A percentile compares a stretch with the other conserved stretches of the same genome.
Conservation (phyloP, 1,284 basidiomycete species). For the Ustilago lituana region DNA sequence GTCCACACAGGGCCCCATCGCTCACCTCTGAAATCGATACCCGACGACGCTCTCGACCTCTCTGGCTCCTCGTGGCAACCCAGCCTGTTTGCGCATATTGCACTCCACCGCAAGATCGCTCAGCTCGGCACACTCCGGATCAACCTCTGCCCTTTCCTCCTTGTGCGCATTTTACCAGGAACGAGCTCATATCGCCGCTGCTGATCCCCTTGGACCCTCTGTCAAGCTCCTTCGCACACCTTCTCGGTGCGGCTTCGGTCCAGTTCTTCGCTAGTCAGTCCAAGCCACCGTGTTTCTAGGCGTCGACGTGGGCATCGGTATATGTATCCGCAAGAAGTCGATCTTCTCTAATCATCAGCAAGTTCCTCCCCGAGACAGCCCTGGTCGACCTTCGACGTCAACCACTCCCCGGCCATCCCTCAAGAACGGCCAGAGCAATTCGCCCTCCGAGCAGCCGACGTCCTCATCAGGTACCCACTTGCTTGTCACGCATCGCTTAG, state of each 20-base stretch:
- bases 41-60: too few species aligned
- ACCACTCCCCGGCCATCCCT: background rate
- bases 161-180: constrained; percentile 12
- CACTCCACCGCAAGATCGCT: background rate
- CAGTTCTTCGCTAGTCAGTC: background rate
- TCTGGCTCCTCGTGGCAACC: background rate
- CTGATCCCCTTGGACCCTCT: constrained; percentile 9
- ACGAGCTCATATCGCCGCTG: constrained; percentile 23
- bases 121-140: constrained; percentile 16
- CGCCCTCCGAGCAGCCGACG: background rate
- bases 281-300: constrained; percentile 1
- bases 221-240: background rate
- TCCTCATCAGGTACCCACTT: too few species aligned
- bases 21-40: constrained; percentile 27
- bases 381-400: background rate
- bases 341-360: constrained; percentile 6
- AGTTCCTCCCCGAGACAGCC: background rate
- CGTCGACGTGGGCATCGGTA: constrained; percentile 7
- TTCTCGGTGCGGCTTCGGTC: constrained; percentile 24
- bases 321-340: constrained; percentile 4
- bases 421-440: background rate
- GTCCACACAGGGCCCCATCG: background rate
- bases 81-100: constrained; percentile 6
- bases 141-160: background rate
- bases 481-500: too few species aligned